Evolutionary conservation across 2,329 filamentous ascomycete genomes (phyloP).

Genomic region (Arthrobotrys musiformis): DNA sequence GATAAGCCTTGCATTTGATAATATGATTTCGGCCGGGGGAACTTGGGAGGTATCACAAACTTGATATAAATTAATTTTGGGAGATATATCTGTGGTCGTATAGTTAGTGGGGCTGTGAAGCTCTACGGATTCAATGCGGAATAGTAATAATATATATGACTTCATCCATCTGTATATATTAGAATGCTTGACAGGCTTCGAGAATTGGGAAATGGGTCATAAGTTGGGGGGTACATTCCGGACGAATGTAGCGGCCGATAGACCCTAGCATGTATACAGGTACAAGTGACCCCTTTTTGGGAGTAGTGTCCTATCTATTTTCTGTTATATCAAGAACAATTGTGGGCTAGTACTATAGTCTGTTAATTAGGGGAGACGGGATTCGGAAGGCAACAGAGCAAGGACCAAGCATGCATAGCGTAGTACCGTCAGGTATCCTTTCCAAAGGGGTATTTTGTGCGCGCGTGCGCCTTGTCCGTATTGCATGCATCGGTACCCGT

Average conservation of each 20-base stretch:
- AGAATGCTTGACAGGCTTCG: not conserved
- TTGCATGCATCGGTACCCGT: not conserved
- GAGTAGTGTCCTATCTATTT: not conserved
- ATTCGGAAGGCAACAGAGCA: not conserved
- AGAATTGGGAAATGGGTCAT: not conserved
- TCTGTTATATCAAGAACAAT: not conserved
- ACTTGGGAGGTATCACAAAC: not conserved
- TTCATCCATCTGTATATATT: not conserved
- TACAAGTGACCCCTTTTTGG: not conserved
- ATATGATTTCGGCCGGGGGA: not conserved
- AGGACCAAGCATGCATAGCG: not conserved
- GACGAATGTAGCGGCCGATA: not conserved
- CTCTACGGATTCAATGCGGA: not conserved
- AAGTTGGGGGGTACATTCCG: not conserved
- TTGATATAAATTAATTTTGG: not conserved
- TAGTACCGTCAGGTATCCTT: no score
- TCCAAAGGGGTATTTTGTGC: not conserved
- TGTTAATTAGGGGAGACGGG: not conserved
- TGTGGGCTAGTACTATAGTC: no score
- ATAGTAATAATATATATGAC: not conserved
- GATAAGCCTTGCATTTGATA: not conserved
- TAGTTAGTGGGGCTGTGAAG: not conserved
- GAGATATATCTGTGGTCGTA: not conserved
- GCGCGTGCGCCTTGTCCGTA: conserved; percentile 6
- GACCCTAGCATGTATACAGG: no score